Percentiles rank a stretch among this genome's conserved stretches.
phyloP scores from a whole-genome alignment of 805 yeast species.

The Sungouiella thailandica region DNA sequence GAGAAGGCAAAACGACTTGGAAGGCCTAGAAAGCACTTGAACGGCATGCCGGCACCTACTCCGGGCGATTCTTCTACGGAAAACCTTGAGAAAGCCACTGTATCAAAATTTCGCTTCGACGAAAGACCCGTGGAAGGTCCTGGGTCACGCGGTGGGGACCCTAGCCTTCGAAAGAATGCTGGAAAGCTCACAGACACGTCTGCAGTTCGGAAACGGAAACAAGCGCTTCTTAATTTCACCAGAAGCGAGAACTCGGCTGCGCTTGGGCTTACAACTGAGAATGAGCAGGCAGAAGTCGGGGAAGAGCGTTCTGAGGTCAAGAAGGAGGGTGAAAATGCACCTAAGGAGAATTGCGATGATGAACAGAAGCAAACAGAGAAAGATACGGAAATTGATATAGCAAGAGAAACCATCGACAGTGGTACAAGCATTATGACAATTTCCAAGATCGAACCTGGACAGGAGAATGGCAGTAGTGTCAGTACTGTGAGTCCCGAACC shows the following conservation, averaged over 20 bases:
- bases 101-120: constrained; percentile 32
- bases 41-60: constrained; percentile 16
- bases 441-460: background rate
- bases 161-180: constrained; percentile 14
- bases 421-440: no score
- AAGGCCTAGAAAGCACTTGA: constrained; percentile 28
- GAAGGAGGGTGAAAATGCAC: background rate
- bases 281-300: background rate
- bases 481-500: background rate
- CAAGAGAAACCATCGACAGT: no score
- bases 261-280: constrained; percentile 1
- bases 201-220: constrained; percentile 19
- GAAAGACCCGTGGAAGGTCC: constrained; percentile 32
- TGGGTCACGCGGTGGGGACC: constrained; percentile 36
- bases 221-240: constrained; percentile 10
- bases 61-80: constrained; percentile 15
- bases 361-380: no score
- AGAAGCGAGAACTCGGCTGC: constrained; percentile 1
- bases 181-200: constrained; percentile 24
- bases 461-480: background rate
- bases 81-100: constrained; percentile 26
- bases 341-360: no score
- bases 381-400: background rate
- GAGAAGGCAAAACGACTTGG: constrained; percentile 31
- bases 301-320: background rate